Evolutionary conservation across 164 flowering plant genomes (phyloP).

Genomic region (Aristolochia californica): DNA sequence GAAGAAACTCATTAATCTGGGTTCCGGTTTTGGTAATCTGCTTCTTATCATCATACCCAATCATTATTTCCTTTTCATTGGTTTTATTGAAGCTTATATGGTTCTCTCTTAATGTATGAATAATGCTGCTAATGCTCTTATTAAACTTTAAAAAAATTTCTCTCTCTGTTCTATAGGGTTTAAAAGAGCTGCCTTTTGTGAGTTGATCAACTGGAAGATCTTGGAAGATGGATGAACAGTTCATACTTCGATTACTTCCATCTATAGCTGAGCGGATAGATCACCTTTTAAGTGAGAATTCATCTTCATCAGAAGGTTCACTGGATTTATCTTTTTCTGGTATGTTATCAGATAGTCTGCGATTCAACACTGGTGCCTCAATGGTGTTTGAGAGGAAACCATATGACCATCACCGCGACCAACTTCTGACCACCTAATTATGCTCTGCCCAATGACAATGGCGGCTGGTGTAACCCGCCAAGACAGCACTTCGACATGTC

Average conservation of each 20-base stretch:
- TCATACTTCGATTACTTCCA: conserved; percentile 80
- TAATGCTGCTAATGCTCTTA: too few species aligned
- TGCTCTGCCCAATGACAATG: conserved; percentile 47
- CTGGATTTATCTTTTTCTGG: conserved; percentile 54
- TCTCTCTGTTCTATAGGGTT: too few species aligned
- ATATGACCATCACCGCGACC: conserved; percentile 65
- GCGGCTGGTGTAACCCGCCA: conserved; percentile 86
- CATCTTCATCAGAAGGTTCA: too few species aligned
- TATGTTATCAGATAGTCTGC: conserved; percentile 51
- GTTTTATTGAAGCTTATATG: too few species aligned
- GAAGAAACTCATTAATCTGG: too few species aligned
- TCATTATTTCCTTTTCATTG: too few species aligned
- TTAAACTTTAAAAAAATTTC: too few species aligned
- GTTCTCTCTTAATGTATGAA: too few species aligned
- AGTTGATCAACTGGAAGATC: too few species aligned
- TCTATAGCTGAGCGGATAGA: conserved; percentile 69
- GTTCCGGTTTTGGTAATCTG: too few species aligned
- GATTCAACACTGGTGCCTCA: conserved; percentile 17
- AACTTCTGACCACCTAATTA: conserved; percentile 72
- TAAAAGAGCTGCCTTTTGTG: too few species aligned
- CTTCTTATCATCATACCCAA: too few species aligned
- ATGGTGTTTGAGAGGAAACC: conserved; percentile 50
- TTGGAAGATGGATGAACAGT: conserved; percentile 74
- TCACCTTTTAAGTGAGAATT: conserved; percentile 51
- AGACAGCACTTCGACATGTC: conserved; percentile 60